phyloP scores from a whole-genome alignment of 176 grass and related monocot genomes.

The Juncus effusus region DNA sequence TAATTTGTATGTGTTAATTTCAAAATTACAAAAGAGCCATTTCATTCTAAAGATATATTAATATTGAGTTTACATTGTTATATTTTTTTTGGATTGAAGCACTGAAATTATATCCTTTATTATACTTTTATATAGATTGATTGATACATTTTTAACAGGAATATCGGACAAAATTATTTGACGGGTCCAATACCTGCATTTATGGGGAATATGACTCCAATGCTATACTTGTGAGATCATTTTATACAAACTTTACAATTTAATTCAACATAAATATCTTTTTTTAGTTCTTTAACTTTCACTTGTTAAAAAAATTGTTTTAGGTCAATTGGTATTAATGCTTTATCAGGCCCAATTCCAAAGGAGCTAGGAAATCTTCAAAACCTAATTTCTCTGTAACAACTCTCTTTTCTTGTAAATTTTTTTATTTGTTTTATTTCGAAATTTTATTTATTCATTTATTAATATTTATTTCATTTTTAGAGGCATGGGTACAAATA shows the following conservation, averaged over 20 bases:
- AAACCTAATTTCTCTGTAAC: conserved; percentile 43
- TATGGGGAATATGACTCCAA: conserved; percentile 47
- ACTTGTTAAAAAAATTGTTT: conserved; percentile 6
- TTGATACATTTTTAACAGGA: conserved; percentile 35
- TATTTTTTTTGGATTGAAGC: background rate
- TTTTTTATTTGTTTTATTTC: background rate
- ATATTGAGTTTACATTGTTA: background rate
- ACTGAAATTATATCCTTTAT: background rate
- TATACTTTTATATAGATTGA: background rate
- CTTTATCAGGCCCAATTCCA: conserved; percentile 63
- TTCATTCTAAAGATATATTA: background rate
- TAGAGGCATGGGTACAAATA: conserved; percentile 49
- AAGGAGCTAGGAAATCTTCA: conserved; percentile 67
- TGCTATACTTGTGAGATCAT: conserved; percentile 61
- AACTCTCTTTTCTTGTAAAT: conserved; percentile 6
- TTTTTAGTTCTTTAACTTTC: background rate
- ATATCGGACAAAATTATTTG: conserved; percentile 51
- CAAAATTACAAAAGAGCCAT: background rate
- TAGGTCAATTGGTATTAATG: conserved; percentile 53
- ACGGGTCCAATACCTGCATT: conserved; percentile 68
- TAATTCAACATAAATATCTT: background rate
- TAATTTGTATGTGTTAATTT: conserved; percentile 38
- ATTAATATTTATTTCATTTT: conserved; percentile 22
- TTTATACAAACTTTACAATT: background rate
- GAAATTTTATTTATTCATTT: background rate